Evolutionary conservation across 2,329 filamentous ascomycete genomes (phyloP), one percentile per base, ranked within the genome.

Genomic region (Ophiostoma sp.): DNA sequence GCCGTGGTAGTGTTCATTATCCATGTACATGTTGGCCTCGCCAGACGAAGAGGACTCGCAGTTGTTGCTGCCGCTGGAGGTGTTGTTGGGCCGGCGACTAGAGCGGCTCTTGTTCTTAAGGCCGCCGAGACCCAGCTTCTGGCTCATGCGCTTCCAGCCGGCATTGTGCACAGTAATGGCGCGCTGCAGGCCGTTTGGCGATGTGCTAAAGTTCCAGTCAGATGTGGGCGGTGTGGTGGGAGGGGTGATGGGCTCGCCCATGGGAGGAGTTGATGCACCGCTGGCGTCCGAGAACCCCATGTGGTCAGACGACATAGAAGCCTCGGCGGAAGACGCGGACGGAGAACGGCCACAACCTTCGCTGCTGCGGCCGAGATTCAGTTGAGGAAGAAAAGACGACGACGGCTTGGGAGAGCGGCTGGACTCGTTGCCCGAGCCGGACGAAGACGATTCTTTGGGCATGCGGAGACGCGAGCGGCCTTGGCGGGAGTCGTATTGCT

Each of bases 221-320:
- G 86, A 84, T 0, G 84, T 86, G 0, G 90, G 90, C 44, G 91
- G 89, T 3, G 89, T 91, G 2, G 86, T 91, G 0, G 90, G 90
- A 0, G 91, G 91, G 3, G 91, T 93, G 82, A 92, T 89, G 3
- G 84, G 89, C 76, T 90, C 89, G 72, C 83, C 80, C 35, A 80
- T 77, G 67, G 83, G 78, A 44, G 86, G 82, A 68, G 87, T 83
- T n/a, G 84, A 83, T 72, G 85, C 86, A 70, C 84, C 85, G 71
- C 85, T 90, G 76, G 92, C 90, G 74, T 92, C 90, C 0, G 86
- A 87, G 71, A 87, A 78, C 31, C 83, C 81, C 39, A 85, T 83
- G 67, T 83, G 78, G 72, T 87, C 81, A 23, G 35, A 33, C 13
- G 54, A 6, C 67, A 44, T 31, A 2, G 81, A 75, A 72, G 81